Base-by-base conservation (phyloP, 441 rosid species). In the Erodium moschatum region DNA sequence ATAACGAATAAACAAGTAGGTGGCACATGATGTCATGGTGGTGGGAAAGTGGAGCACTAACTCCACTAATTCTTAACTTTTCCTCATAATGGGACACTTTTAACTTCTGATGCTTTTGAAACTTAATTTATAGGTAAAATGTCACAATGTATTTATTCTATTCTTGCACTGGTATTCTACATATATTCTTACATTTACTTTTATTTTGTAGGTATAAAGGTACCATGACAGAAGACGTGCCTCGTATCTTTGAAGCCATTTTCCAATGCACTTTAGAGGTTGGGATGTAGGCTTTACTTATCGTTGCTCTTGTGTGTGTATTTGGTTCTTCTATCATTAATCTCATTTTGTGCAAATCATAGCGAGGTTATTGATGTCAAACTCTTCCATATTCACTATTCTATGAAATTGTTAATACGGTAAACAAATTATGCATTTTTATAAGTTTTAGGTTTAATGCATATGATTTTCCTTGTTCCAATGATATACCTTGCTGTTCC, bases 231-330 rank as follows among this genome's bases (percentile, higher is more conserved):
- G 99, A 96, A 31, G 99, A 96, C 66, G 97, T 96, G 65, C 94
- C 99, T 46, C 88, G 94, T 67, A 90, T 96, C 76, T 96, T 96
- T 83, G 98, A 96, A 86, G 99, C 98, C 69, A 86, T 96, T 68
- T 96, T 96, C 81, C 98, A 96, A 80, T 96, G 99, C 79, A 92
- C 99, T 35, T 79, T 96, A 67, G 99, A 96, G 98, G 99, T 96
- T 40, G 8, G 46, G 46, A 40, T 40, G 46, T 40, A 40, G 46
- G 46, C 46, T 11, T 40, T 40, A 40, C 11, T 40, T 40, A 40
- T 40, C 46, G 11, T 11, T 40, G 46, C 11, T 40, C 8, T 11
- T 6, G 46, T 40, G 8, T 40, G 46, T 40, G 12, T 40, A 40
- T 40, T 40, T 40, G 46, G 8, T 40, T 40, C 11, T 24, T 24